Evolutionary conservation across 2,329 filamentous ascomycete species (phyloP), one percentile per base, ranked within the genome.

Genomic region (Parafenestella ontariensis): DNA sequence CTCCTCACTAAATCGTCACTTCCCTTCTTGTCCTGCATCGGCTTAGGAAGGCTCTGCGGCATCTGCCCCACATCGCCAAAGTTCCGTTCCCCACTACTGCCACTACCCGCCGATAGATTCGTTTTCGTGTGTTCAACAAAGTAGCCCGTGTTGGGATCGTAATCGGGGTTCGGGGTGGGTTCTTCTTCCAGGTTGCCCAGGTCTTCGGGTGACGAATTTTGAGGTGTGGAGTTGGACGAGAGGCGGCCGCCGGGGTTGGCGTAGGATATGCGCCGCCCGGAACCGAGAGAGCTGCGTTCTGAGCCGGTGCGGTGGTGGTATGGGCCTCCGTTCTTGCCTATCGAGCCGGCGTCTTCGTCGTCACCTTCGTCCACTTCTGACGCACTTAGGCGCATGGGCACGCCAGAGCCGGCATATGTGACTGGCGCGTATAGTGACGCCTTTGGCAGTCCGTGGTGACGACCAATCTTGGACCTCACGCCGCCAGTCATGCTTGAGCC

Each of bases 291-390:
- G 74, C 88, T 92, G 60, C 89, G 83, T 18, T 89, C 89, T 66
- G 89, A 92, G 41, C 89, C 88, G 20, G 86, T 89, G 60, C 90
- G 82, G 58, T 86, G 86, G 76, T 93, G 89, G 82, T 77, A 83
- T 36, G 68, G 65, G 5, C 67, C 70, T 46, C 54, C 63, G 33
- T 58, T 62, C 41, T 62, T 52, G 4, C 41, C 41, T 29, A 65
- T 65, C 55, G 80, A 82, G 39, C 63, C 79, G 76, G 64, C 90
- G 40, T 91, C 89, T 47, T 92, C 90, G 71, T 88, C 91, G 66
- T 93, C 91, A 62, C 89, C 92, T 62, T 91, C 92, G 68, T 96
- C 92, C 13, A 98, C 91, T 76, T 99, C 95, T 46, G 91, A 96
- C n/a, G 95, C 94, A 73, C 91, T 96, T 58, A 99, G 82, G 39